Conservation (phyloP, 148 eudicot genomes). For the Tetragonia tetragonoides region DNA sequence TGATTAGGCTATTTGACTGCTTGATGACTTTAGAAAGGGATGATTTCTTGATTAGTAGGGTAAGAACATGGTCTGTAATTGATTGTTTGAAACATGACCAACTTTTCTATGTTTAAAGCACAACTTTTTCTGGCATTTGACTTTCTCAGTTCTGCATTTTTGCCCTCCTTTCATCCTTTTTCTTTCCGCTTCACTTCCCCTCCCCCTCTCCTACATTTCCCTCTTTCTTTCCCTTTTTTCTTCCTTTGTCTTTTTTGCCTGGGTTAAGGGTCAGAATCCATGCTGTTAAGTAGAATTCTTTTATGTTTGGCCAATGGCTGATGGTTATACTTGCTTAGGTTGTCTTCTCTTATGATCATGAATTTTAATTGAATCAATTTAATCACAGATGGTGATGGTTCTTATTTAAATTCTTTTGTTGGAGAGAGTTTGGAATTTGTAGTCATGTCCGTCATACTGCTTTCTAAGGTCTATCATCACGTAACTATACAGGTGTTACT, state of each 20-base stretch:
- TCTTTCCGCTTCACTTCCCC: background rate
- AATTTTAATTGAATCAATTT: constrained; percentile 36
- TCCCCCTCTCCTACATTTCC: background rate
- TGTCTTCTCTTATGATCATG: constrained; percentile 3
- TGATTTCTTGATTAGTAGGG: background rate
- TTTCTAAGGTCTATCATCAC: constrained; percentile 40
- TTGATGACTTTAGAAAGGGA: too few relatives aligned
- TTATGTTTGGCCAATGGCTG: background rate
- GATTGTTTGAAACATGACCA: background rate
- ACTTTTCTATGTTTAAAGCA: background rate
- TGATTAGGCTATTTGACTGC: background rate
- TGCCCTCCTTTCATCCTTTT: background rate
- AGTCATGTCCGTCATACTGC: constrained; percentile 44
- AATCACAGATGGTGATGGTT: constrained; percentile 53
- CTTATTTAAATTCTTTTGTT: constrained; percentile 49
- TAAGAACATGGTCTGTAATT: background rate
- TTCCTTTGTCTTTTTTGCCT: background rate
- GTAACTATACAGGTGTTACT: constrained; percentile 53
- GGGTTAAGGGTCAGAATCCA: background rate
- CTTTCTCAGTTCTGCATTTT: background rate
- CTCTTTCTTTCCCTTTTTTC: background rate
- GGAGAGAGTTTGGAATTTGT: constrained; percentile 56
- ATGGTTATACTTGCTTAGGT: constrained; percentile 3
- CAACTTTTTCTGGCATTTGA: background rate
- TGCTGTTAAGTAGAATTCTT: background rate